Base-by-base conservation (phyloP, 108 stramenopile genomes). In the Skeletonema menzelii region DNA sequence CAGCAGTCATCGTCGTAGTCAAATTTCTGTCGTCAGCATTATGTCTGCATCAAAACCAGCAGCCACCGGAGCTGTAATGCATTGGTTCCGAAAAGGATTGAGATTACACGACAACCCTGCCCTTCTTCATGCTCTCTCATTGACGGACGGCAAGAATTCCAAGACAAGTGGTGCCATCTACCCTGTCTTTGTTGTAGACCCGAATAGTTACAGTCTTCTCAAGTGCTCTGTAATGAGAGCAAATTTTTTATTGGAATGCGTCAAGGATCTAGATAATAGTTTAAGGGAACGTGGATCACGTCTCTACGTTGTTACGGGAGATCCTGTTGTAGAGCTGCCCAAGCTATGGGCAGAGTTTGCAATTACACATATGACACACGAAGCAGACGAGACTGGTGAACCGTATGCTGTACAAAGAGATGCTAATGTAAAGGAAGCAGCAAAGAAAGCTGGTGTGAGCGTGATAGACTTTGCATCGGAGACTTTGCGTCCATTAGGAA, bases 71-170 rank as follows among this genome's bases (percentile, higher is more conserved):
- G 71, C 53, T 28, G 61, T 61, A 2, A 88, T 95, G 69, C 88
- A 92, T 58, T 97, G 97, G 96, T 97, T 97, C 65, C 90, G 97
- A 11, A 98, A 98, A 72, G 92, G 91, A n/a, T 76, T 97, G 56
- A 76, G 97, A 30, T 68, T 98, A 26, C 94, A 95, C 75, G 98
- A 98, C 85, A 97, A 98, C 71, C 96, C 97, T 4, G 86, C 88
- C n/a, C 81, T 97, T 27, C 60, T 86, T 0, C 77, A 78, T 37
- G 84, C 90, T 14, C 68, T 79, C 5, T 74, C 73, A 2, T 73
- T 73, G 20, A 59, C 20, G n/a, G 65, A 62, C 5, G 63, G 20
- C 17, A 56, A 32, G 8, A 46, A 53, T 5, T 66, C 42, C n/a
- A 37, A 70, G 22, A 60, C 59, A 20, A 20, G 14, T 2, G 59